Base-by-base conservation (phyloP, 192 early-diverging fungal species). In the Rhizoclosmatium globosum region DNA sequence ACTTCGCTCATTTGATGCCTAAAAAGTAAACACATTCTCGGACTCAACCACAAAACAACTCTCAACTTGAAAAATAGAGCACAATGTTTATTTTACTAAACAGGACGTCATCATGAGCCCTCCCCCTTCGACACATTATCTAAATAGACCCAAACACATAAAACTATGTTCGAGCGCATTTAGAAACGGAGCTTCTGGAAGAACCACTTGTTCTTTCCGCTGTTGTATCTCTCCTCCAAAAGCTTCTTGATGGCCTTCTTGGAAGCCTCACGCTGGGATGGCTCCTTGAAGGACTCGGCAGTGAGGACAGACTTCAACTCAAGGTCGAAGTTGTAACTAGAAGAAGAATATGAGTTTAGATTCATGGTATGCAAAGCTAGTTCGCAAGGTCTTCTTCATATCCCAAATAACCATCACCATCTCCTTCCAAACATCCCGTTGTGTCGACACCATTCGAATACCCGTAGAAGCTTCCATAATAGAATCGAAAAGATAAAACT, bases 141-240 rank as follows among this genome's bases (percentile, higher is more conserved):
- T 17, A 53, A 53, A 7, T 53, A 53, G 17, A 53, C 50, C 17
- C 50, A 7, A 31, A 53, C 50, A 13, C 50, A 53, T 13, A 53
- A 53, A 17, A 7, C 17, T 13, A 17, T 53, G 17, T 53, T 31
- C 31, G 31, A 31, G 50, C 50, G 17, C 9, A 53, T 17, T 76
- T 76, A 76, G 74, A 76, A 76, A 81, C 87, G 87, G 79, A 99
- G 95, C 93, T 99, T 99, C 89, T 94, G 93, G 91, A 99, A 99
- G 95, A 99, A 99, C 98, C 98, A 99, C 92, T 96, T 96, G 94
- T 98, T 99, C 94, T 99, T 99, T 88, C 98, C 98, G 82, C 91
- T 89, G 84, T 94, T 92, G 92, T 99, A 97, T 85, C 96, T 93
- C 89, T 98, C 95, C 92, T 99, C 92, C 83, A 99, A 95, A 78